Evolutionary conservation across 305 asterid genomes (phyloP), one percentile per base, ranked within the genome.

Genomic region (Solanum hybrid): DNA sequence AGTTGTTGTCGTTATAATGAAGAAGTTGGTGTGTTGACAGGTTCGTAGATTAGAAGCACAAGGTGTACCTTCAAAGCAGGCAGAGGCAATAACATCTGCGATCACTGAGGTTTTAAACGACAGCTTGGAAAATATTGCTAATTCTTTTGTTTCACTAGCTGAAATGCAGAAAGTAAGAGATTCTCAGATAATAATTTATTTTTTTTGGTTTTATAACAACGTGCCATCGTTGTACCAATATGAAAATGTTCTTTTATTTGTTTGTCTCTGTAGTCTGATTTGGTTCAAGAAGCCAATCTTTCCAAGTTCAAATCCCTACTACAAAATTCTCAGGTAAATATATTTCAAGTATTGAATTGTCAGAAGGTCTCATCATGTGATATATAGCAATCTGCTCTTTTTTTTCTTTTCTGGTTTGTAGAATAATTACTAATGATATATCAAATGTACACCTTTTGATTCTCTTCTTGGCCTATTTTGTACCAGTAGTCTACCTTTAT

Each of bases 21-120:
- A 8, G 11, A 35, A 82, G 77, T 89, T 31, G 46, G 46, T 81
- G 51, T 36, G 84, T 60, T 89, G 86, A 51, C 91, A 94, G 97
- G 93, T 93, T 90, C 93, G 92, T 91, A 93, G 92, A 85, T 92
- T 95, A 90, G 96, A 95, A 92, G 95, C 95, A 36, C 92, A 92
- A 88, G 95, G 97, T 38, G 90, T 95, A 20, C 95, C 93, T 85
- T 84, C 94, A 72, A 90, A 93, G 73, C 96, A 95, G 66, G 97
- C 97, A 2, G 97, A 95, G 92, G 97, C 95, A 24, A 93, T 95
- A 89, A 95, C 97, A 11, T 87, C 94, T 89, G 94, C 94, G 29
- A 94, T 95, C 72, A 94, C 91, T 34, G 91, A 90, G 89, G 95
- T 95, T 92, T 77, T 94, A 88, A 91, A 93, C 86, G 94, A 91